Conservation (phyloP, 2,329 filamentous ascomycete species). For the Curvularia sp. region DNA sequence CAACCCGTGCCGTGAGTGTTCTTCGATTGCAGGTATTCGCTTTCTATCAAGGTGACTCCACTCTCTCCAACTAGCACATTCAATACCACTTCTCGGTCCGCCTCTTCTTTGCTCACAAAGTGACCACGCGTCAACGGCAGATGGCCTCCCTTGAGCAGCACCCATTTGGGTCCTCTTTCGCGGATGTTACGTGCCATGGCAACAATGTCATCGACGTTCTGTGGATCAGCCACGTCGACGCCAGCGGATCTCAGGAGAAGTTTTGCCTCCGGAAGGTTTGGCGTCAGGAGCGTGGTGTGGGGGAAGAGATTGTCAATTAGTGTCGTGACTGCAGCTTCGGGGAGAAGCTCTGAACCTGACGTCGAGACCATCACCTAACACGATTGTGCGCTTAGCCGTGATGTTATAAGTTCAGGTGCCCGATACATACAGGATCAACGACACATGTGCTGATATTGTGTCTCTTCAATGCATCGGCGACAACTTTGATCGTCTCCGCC, state of each 20-base stretch:
- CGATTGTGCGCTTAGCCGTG: neutral
- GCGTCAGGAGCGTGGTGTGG: slow-evolving; percentile 72
- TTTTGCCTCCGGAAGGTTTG: slow-evolving; percentile 77
- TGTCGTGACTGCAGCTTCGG: slow-evolving; percentile 66
- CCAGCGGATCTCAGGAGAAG: slow-evolving; percentile 66
- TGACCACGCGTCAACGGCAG: slow-evolving; percentile 74
- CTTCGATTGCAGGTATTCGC: slow-evolving; percentile 71
- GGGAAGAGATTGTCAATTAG: slow-evolving; percentile 69
- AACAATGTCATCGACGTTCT: slow-evolving; percentile 70
- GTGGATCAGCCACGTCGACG: slow-evolving; percentile 55
- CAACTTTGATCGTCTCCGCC: slow-evolving; percentile 70
- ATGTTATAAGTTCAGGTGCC: neutral
- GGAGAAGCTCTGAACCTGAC: slow-evolving; percentile 74
- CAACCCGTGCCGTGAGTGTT: slow-evolving; percentile 97
- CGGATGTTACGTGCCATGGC: slow-evolving; percentile 70
- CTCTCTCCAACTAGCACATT: slow-evolving; percentile 76
- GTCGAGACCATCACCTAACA: slow-evolving; percentile 85
- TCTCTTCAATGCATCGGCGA: slow-evolving; percentile 68
- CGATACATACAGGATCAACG: slow-evolving; percentile 72
- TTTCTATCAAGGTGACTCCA: slow-evolving; percentile 69
- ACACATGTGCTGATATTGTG: slow-evolving; percentile 67
- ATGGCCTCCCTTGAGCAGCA: slow-evolving; percentile 91
- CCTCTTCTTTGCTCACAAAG: slow-evolving; percentile 63
- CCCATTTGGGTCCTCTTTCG: slow-evolving; percentile 74
- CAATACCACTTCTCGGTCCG: slow-evolving; percentile 71